phyloP scores from a whole-genome alignment of 768 basidiomycete genomes.

The Exsudoporus frostii region DNA sequence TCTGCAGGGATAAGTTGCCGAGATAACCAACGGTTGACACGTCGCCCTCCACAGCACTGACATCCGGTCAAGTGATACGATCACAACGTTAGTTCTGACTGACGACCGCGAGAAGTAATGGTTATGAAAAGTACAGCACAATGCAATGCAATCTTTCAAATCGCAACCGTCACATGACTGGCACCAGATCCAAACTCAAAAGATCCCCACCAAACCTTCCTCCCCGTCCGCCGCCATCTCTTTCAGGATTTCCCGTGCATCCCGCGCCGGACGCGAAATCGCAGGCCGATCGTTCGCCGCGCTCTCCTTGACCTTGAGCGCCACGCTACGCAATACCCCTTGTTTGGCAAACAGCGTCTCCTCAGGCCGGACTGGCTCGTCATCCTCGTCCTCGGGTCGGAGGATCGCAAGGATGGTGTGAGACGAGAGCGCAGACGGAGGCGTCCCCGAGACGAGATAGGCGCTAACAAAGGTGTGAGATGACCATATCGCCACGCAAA shows the following conservation, averaged over 20 bases:
- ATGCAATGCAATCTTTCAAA: too few relatives aligned
- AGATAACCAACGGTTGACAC: too few relatives aligned
- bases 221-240: conserved; percentile 23
- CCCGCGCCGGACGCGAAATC: conserved; percentile 76
- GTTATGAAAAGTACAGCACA: too few relatives aligned
- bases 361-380: conserved; percentile 9
- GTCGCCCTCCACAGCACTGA: too few relatives aligned
- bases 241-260: conserved; percentile 71
- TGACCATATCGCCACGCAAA: not conserved
- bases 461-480: conserved; percentile 37
- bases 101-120: too few relatives aligned
- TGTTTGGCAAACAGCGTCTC: conserved; percentile 63
- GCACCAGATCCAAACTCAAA: conserved; percentile 9
- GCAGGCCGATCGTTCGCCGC: conserved; percentile 65
- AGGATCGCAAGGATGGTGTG: conserved; percentile 59
- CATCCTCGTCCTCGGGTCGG: conserved; percentile 43
- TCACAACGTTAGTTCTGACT: too few relatives aligned
- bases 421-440: conserved; percentile 59
- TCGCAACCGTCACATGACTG: too few relatives aligned
- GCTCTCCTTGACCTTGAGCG: conserved; percentile 71
- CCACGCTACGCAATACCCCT: conserved; percentile 55
- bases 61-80: too few relatives aligned
- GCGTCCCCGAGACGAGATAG: conserved; percentile 65
- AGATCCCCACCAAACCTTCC: conserved; percentile 28
- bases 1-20: too few relatives aligned